Evolutionary conservation across 2,329 filamentous ascomycete genomes (phyloP).

Genomic region (Helminthosporium solani): DNA sequence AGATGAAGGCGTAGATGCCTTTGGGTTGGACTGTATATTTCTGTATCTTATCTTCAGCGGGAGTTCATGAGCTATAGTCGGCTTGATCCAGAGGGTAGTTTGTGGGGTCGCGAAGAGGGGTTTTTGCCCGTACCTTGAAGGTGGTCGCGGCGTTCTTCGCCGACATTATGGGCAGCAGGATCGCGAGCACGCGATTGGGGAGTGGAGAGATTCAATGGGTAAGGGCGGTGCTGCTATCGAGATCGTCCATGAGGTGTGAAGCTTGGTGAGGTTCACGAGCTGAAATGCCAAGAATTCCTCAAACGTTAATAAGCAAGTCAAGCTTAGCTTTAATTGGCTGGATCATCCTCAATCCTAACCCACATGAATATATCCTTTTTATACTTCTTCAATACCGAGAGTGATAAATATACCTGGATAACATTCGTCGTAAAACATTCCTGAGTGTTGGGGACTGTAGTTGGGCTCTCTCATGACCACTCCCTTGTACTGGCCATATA

Average conservation of each 20-base stretch:
- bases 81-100: constrained; percentile 5
- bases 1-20: constrained; percentile 84
- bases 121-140: constrained; percentile 37
- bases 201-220: constrained; percentile 29
- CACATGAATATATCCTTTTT: too few relatives aligned
- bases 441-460: too few relatives aligned
- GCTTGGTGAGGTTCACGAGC: constrained; percentile 28
- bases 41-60: constrained; percentile 49
- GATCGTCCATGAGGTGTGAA: constrained; percentile 18
- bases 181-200: constrained; percentile 12
- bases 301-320: constrained; percentile 2
- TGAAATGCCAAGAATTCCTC: constrained; percentile 25
- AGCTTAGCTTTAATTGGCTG: background rate
- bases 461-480: too few relatives aligned
- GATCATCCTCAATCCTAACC: background rate
- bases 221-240: constrained; percentile 16
- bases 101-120: too few relatives aligned
- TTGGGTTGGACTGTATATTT: constrained; percentile 94
- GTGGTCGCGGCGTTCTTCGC: constrained; percentile 33
- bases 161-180: constrained; percentile 28
- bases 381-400: too few relatives aligned
- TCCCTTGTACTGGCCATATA: too few relatives aligned
- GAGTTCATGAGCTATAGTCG: too few relatives aligned
- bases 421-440: background rate
- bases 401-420: too few relatives aligned